Percentiles rank a stretch among this genome's conserved stretches.
phyloP scores from a whole-genome alignment of 371 early-diverging fungal species.

The Circinella minor region DNA sequence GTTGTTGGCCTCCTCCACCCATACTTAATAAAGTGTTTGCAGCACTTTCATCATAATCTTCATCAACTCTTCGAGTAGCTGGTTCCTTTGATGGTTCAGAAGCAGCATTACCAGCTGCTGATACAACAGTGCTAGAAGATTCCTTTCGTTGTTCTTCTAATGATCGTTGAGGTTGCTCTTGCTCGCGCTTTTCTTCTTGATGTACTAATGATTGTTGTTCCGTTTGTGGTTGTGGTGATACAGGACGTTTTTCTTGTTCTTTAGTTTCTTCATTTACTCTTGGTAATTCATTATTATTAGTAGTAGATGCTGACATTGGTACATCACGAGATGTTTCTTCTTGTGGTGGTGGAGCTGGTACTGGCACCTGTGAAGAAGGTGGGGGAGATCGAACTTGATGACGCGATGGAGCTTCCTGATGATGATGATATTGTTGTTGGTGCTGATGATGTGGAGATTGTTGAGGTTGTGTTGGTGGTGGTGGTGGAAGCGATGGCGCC shows the following conservation, averaged over 20 bases:
- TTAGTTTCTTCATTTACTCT: neutral
- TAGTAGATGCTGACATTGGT: neutral
- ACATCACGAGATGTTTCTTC: neutral
- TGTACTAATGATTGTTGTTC: neutral
- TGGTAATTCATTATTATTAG: neutral
- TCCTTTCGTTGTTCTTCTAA: neutral
- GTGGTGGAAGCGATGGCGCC: neutral
- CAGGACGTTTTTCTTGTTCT: neutral
- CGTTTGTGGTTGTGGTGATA: neutral
- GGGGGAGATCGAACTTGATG: neutral
- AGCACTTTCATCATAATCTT: slow-evolving; percentile 30
- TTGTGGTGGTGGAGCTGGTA: slow-evolving; percentile 13
- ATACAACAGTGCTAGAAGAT: neutral
- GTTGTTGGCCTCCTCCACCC: slow-evolving; percentile 14
- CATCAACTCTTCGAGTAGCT: slow-evolving; percentile 17
- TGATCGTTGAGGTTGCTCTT: neutral
- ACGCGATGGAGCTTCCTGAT: slow-evolving; percentile 9
- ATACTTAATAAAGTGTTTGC: slow-evolving; percentile 30
- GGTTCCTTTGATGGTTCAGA: neutral
- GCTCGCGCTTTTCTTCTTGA: neutral
- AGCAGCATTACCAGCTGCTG: neutral
- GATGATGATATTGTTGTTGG: slow-evolving; percentile 8
- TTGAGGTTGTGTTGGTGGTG: neutral
- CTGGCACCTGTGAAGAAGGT: slow-evolving; percentile 3
- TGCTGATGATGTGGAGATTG: slow-evolving; percentile 11